phyloP scores from a whole-genome alignment of 305 asterid genomes.

The Lippia alba region DNA sequence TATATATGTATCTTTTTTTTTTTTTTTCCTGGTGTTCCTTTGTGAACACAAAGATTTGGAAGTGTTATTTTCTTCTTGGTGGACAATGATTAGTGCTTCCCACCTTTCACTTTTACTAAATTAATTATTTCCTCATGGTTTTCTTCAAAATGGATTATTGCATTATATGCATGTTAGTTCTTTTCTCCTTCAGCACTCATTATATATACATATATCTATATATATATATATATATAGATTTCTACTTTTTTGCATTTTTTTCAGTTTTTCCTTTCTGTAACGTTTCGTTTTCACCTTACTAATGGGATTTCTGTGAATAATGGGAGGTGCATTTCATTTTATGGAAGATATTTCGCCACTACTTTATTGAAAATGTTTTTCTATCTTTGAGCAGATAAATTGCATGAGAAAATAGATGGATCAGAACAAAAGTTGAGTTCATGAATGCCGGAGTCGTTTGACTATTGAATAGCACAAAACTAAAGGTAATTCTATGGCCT shows the following conservation, averaged over 20 bases:
- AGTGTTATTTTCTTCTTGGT: slow-evolving; percentile 42
- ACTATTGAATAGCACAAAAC: background rate
- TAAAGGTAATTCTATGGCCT: slow-evolving; percentile 1
- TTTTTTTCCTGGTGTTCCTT: slow-evolving; percentile 32
- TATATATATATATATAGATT: no score
- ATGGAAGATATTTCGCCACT: background rate
- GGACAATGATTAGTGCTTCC: slow-evolving; percentile 64
- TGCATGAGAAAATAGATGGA: background rate
- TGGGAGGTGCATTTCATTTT: slow-evolving; percentile 32
- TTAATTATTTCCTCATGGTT: slow-evolving; percentile 53
- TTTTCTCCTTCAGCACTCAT: slow-evolving; percentile 46
- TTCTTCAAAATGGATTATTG: slow-evolving; percentile 60
- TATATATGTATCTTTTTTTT: no score
- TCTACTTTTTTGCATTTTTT: slow-evolving; percentile 34
- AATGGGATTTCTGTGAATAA: slow-evolving; percentile 20
- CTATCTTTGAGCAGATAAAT: background rate
- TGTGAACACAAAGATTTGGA: slow-evolving; percentile 39
- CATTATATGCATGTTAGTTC: slow-evolving; percentile 60
- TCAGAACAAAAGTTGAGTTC: background rate
- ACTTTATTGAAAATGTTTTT: background rate
- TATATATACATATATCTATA: no score
- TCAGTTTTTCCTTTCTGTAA: slow-evolving; percentile 19
- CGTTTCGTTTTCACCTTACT: slow-evolving; percentile 31
- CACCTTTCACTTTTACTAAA: slow-evolving; percentile 63
- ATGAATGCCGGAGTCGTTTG: background rate